Percentiles rank a stretch among this genome's conserved stretches.
Conservation (phyloP, 208 protist genomes). For the Crithidia bombi region DNA sequence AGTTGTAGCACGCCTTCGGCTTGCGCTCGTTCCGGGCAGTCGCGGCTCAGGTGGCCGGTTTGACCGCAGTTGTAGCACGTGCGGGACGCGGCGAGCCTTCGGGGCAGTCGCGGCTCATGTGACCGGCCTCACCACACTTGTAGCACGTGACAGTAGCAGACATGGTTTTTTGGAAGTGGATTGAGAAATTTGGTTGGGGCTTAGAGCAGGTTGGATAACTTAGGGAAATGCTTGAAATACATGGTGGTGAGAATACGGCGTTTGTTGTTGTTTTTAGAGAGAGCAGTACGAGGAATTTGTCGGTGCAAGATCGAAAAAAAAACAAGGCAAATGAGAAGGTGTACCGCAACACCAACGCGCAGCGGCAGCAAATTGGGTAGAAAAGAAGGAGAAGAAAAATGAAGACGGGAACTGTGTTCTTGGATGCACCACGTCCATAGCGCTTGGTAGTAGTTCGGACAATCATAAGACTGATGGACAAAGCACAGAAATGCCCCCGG, state of each 20-base stretch:
- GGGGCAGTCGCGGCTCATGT: slow-evolving; percentile 69
- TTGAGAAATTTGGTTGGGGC: slow-evolving; percentile 30
- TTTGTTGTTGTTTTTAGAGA: too few species aligned
- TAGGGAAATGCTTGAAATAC: slow-evolving; percentile 3
- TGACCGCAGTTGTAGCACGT: slow-evolving; percentile 74
- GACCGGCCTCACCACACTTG: slow-evolving; percentile 64
- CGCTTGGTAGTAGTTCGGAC: too few species aligned
- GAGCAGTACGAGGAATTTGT: background rate
- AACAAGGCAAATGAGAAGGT: too few species aligned
- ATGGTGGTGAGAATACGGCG: too few species aligned
- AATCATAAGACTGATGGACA: too few species aligned
- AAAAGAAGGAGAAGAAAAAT: too few species aligned
- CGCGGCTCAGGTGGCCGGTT: slow-evolving; percentile 71
- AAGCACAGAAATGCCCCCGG: too few species aligned
- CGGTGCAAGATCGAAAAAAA: too few species aligned
- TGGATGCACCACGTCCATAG: too few species aligned
- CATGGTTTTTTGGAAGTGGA: slow-evolving; percentile 32
- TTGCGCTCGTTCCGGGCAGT: slow-evolving; percentile 68
- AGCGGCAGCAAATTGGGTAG: too few species aligned
- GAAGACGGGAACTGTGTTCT: too few species aligned
- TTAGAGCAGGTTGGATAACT: background rate
- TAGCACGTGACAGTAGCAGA: slow-evolving; percentile 62
- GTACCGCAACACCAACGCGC: too few species aligned
- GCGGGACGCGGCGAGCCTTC: slow-evolving; percentile 51
- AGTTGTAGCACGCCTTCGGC: slow-evolving; percentile 55